Evolutionary conservation across 139 green algal species (phyloP).

Genomic region (Prasinococcaceae sp.): DNA sequence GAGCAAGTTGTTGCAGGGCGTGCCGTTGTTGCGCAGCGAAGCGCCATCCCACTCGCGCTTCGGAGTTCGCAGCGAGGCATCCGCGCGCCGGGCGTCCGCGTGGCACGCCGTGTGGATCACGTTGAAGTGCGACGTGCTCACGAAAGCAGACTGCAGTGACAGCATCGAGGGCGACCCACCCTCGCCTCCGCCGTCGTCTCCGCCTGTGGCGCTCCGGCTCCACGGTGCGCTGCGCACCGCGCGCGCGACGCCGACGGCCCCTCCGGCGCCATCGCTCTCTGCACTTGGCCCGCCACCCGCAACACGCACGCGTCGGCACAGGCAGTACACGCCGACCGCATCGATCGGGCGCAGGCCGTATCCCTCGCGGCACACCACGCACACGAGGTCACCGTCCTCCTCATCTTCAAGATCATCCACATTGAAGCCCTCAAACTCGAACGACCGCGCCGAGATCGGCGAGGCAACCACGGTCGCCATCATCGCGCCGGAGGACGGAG

Average conservation of each 20-base stretch:
- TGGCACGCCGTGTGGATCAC: conserved; percentile 49
- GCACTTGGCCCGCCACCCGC: conserved; percentile 3
- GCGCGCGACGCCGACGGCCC: too few relatives aligned
- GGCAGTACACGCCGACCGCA: conserved; percentile 40
- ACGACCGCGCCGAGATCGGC: too few relatives aligned
- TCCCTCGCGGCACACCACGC: conserved; percentile 43
- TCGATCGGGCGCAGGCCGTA: conserved; percentile 30
- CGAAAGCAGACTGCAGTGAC: too few relatives aligned
- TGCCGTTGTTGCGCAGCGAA: conserved; percentile 43
- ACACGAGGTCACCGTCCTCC: conserved; percentile 21
- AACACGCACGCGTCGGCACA: conserved; percentile 21
- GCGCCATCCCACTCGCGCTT: conserved; percentile 57
- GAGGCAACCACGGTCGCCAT: neutral
- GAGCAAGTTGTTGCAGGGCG: conserved; percentile 49
- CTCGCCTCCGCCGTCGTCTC: too few relatives aligned
- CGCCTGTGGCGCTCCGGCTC: too few relatives aligned
- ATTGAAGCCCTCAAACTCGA: conserved; percentile 7
- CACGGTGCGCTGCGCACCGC: too few relatives aligned
- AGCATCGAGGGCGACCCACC: too few relatives aligned
- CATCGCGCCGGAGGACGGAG: neutral
- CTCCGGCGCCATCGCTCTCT: too few relatives aligned
- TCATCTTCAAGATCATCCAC: conserved; percentile 30
- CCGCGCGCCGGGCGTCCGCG: conserved; percentile 30
- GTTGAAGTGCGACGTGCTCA: too few relatives aligned
- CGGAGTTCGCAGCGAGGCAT: conserved; percentile 29